Evolutionary conservation across 148 eudicot species (phyloP), one percentile per base, ranked within the genome.

Genomic region (Silene uniflora): DNA sequence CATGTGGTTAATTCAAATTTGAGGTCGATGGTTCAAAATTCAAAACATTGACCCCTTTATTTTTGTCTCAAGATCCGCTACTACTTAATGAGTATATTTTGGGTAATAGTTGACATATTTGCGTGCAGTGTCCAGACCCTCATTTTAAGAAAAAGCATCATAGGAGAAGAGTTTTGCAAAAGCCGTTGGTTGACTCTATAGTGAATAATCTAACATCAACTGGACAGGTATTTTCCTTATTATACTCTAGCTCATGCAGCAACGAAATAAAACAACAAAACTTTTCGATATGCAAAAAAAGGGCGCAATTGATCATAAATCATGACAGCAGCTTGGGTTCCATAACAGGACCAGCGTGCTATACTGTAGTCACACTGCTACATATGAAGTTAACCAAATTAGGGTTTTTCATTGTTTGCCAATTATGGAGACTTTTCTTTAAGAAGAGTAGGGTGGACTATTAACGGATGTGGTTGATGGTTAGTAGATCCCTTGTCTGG

Each of bases 121-220:
- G 44, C 16, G 54, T 88, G 78, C 89, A 95, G 99, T 95, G 98
- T 75, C 97, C 99, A 55, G 99, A 95, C 82, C 99, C 99, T 21
- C 88, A 90, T 82, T 95, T 95, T 78, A 95, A 92, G 90, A 89
- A 85, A 79, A 95, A 72, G 80, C 84, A 95, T 80, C 91, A 84
- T 71, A 95, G 89, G 83, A 87, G 99, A 88, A 92, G 99, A 83
- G 91, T 95, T 60, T 79, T 95, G 79, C 97, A 92, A 84, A 85
- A 88, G 86, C 91, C 90, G 75, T 81, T 95, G 71, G 98, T 89
- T 32, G 90, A 95, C 65, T 83, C 94, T 39, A 87, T 95, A 67
- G 83, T 89, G 13, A 79, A 88, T 75, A 73, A 77, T 76, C 67
- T 95, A 47, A 62, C 74, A 62, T 80, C 87, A 7, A 86, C 86